Conservation (phyloP, 2,329 filamentous ascomycete genomes). For the Penicillium sp. region DNA sequence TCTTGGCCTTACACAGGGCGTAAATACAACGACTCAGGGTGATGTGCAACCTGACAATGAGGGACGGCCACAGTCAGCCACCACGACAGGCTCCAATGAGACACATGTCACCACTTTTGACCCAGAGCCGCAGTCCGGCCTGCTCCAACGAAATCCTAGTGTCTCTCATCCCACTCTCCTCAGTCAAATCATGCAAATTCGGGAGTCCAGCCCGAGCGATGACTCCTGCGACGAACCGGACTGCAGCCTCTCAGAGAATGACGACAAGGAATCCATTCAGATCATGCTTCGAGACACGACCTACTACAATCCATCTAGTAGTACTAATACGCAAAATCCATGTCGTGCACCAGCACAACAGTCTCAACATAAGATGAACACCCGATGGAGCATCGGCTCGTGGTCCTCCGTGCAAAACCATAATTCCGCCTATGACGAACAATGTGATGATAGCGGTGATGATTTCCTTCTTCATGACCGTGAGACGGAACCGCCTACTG, state of each 20-base stretch:
- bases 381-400: constrained; percentile 45
- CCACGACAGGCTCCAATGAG: constrained; percentile 57
- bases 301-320: constrained; percentile 35
- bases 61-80: constrained; percentile 38
- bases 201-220: constrained; percentile 44
- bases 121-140: constrained; percentile 64
- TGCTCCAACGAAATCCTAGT: constrained; percentile 36
- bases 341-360: constrained; percentile 23
- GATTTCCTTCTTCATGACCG: constrained; percentile 28
- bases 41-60: constrained; percentile 6
- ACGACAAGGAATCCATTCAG: constrained; percentile 54
- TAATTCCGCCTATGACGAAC: constrained; percentile 32
- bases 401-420: constrained; percentile 43
- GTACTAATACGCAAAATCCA: constrained; percentile 31
- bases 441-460: constrained; percentile 38
- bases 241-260: constrained; percentile 44
- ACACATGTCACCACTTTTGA: constrained; percentile 64
- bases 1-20: constrained; percentile 32
- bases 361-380: constrained; percentile 23
- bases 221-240: constrained; percentile 41
- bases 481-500: constrained; percentile 30
- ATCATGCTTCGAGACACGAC: constrained; percentile 52
- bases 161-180: constrained; percentile 43
- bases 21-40: constrained; percentile 4
- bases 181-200: constrained; percentile 49